These are phyloP conservation scores for Telfairia occidentalis DNA, from an alignment of 331 rosid genomes.

Conservation along the genomic window DNA sequence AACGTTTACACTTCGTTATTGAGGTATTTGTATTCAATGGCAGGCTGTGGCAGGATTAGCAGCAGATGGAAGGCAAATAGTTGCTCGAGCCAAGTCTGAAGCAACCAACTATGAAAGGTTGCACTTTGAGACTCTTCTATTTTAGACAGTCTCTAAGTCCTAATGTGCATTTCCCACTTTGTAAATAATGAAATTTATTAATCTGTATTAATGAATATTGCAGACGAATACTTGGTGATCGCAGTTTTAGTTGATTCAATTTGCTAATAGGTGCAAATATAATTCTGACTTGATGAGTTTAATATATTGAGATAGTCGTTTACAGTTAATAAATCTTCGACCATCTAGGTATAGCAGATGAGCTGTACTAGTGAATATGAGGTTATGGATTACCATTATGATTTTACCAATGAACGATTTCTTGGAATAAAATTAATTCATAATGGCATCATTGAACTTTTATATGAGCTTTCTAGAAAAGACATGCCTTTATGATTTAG, in stretches of 20 bases:
- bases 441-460: background rate
- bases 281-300: background rate
- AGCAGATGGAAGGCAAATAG: constrained; percentile 97
- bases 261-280: background rate
- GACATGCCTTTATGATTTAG: background rate
- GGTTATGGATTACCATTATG: background rate
- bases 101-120: constrained; percentile 83
- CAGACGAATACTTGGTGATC: background rate
- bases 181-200: background rate
- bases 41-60: constrained; percentile 99
- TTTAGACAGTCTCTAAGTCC: background rate
- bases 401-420: background rate
- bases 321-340: background rate
- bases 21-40: constrained; percentile 9
- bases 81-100: constrained; percentile 90
- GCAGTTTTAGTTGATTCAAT: background rate
- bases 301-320: background rate
- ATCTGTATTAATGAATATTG: background rate
- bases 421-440: background rate
- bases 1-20: background rate
- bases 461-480: background rate
- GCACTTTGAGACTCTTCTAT: constrained; percentile 11
- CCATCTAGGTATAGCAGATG: background rate
- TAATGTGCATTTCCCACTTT: background rate
- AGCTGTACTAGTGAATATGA: background rate